Evolutionary conservation across 1,284 basidiomycete genomes (phyloP), one percentile per base, ranked within the genome.

Genomic region (Malassezia cuniculi): DNA sequence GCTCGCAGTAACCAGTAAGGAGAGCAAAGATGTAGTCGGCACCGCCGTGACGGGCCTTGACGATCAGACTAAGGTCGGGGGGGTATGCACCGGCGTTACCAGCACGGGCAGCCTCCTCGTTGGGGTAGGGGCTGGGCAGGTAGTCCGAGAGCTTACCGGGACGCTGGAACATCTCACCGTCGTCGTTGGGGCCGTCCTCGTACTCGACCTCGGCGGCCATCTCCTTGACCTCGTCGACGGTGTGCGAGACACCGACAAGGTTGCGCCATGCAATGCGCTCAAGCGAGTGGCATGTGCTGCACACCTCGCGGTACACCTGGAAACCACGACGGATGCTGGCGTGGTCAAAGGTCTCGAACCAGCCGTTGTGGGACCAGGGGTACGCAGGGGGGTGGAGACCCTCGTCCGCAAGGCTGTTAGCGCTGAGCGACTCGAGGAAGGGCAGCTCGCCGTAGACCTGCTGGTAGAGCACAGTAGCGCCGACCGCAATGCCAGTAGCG

Each of bases 181-280:
- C 75, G 61, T 82, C 82, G 69, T 95, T 80, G 37, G 93, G 93
- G 38, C 93, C 93, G 67, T 97, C 93, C 61, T 79, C 76, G 71
- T 97, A 97, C 72, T 99, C 93, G 48, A 90, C 74, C 43, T 66
- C 60, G 72, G 90, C 89, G 24, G 93, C 90, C 81, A 97, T 79
- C 7, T 75, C 75, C 71, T 85, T 85, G 51, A 75, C 77, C 72
- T 99, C 90, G 57, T 90, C 85, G 35, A 76, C 90, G 50, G 82
- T 85, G 73, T 97, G 93, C 26, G 87, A 94, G 44, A 94, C 85
- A 67, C 87, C 93, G 57, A 99, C 93, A 47, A 99, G 75, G 74
- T 97, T 99, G 68, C 93, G 85, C 93, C 93, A 99, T 49, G 93
- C 93, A 68, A 97, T 89, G 61, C 93, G 86, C 74, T 97, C 85